These are phyloP conservation scores for Endocarpon pusillum DNA, from an alignment of 495 filamentous ascomycete genomes.

Conservation along the genomic window DNA sequence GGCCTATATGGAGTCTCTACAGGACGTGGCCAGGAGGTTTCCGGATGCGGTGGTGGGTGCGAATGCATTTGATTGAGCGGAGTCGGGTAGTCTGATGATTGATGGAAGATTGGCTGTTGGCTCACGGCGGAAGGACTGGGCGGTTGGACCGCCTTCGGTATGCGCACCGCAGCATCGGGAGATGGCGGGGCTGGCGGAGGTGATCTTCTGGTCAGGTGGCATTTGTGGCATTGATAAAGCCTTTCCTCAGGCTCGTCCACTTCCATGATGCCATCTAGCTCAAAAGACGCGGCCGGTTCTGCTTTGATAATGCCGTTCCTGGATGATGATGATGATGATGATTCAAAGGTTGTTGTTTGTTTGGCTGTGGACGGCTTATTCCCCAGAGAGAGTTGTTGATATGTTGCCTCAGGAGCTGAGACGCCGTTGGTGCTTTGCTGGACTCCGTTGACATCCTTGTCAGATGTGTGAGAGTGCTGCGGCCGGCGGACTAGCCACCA, in stretches of 20 bases:
- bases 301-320: constrained; percentile 12
- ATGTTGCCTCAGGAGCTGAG: constrained; percentile 11
- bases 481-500: constrained; percentile 25
- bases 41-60: constrained; percentile 15
- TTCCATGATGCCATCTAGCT: constrained; percentile 10
- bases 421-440: no score
- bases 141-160: constrained; percentile 21
- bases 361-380: constrained; percentile 5
- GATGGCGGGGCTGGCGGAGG: constrained; percentile 15
- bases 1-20: constrained; percentile 11
- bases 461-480: constrained; percentile 8
- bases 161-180: constrained; percentile 20
- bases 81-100: constrained; percentile 14
- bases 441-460: no score
- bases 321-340: no score
- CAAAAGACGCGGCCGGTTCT: constrained; percentile 12
- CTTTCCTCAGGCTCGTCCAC: constrained; percentile 3
- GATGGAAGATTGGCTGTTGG: constrained; percentile 13
- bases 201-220: constrained; percentile 29
- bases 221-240: constrained; percentile 34
- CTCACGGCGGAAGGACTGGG: constrained; percentile 17
- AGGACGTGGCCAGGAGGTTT: constrained; percentile 19
- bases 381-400: constrained; percentile 19
- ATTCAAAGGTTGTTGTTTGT: constrained; percentile 11
- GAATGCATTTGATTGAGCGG: constrained; percentile 19